phyloP scores from a whole-genome alignment of 192 early-diverging fungal species.

The Coemansia guatemalensis region DNA sequence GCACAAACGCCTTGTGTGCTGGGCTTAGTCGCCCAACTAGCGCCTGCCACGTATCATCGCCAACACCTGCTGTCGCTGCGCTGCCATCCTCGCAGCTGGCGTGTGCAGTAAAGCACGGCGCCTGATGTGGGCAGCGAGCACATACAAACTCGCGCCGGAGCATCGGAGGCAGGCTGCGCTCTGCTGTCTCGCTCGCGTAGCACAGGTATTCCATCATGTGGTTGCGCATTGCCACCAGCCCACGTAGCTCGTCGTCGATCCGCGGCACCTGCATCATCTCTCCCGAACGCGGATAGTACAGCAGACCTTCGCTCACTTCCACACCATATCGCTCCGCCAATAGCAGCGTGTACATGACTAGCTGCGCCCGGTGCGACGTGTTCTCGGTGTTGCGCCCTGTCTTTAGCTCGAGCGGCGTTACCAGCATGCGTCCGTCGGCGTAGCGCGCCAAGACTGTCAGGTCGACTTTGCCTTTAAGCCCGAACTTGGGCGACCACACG shows the following conservation, averaged over 20 bases:
- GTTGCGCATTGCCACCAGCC: constrained; percentile 75
- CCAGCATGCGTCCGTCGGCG: constrained; percentile 32
- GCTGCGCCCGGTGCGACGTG: constrained; percentile 77
- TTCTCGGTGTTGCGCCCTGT: constrained; percentile 66
- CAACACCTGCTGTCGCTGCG: constrained; percentile 56
- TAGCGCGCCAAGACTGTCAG: constrained; percentile 55
- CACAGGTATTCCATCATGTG: constrained; percentile 61
- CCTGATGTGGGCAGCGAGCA: constrained; percentile 61
- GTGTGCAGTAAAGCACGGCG: constrained; percentile 73
- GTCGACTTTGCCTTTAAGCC: constrained; percentile 92
- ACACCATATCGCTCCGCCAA: constrained; percentile 84
- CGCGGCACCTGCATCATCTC: constrained; percentile 67
- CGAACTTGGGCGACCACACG: constrained; percentile 89
- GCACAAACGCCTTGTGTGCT: constrained; percentile 68
- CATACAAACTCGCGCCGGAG: constrained; percentile 63
- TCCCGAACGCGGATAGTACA: constrained; percentile 74
- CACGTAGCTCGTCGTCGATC: constrained; percentile 64
- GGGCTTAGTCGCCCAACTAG: constrained; percentile 60
- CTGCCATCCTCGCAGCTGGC: constrained; percentile 70
- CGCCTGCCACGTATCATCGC: constrained; percentile 60
- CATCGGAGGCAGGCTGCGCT: constrained; percentile 67
- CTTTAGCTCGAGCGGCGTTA: constrained; percentile 88
- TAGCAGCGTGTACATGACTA: constrained; percentile 79
- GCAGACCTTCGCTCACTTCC: constrained; percentile 62
- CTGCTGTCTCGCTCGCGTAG: constrained; percentile 1